These are phyloP conservation scores for Trichoderma virens DNA, from an alignment of 495 filamentous ascomycete species.

Conservation along the genomic window DNA sequence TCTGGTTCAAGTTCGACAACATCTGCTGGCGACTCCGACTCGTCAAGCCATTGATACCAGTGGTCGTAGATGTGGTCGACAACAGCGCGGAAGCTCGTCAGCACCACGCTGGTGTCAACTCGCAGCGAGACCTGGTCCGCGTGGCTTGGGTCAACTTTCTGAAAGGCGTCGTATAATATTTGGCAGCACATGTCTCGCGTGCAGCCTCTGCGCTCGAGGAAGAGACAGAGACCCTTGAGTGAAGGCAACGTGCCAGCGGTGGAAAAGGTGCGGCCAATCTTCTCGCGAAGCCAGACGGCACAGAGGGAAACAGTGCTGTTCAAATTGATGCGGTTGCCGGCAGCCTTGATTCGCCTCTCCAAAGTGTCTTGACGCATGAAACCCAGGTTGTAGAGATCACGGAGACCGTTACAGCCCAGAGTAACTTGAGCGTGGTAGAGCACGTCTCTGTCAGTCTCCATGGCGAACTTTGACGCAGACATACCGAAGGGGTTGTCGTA, in stretches of 20 bases:
- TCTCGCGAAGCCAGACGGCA: conserved; percentile 7
- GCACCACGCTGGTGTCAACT: neutral
- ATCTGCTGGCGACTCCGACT: neutral
- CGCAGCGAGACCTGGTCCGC: neutral
- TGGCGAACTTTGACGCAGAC: neutral
- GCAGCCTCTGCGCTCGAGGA: neutral
- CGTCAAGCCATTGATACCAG: neutral
- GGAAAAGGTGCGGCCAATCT: neutral
- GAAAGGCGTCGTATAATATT: neutral
- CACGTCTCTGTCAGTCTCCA: neutral
- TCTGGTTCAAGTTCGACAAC: no score
- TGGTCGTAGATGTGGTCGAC: neutral
- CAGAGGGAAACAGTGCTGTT: neutral
- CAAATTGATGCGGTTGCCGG: neutral
- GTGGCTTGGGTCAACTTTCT: neutral
- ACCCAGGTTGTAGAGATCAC: neutral
- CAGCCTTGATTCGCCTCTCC: conserved; percentile 16
- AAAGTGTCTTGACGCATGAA: conserved; percentile 7
- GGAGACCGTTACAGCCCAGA: neutral
- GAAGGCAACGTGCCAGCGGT: neutral
- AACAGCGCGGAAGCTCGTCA: neutral
- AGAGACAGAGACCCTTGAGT: neutral
- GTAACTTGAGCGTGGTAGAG: neutral
- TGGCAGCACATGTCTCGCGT: conserved; percentile 3
- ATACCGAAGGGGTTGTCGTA: neutral